These are phyloP conservation scores for Starmerella scarabaei DNA, from an alignment of 805 yeast species.

Conservation along the genomic window DNA sequence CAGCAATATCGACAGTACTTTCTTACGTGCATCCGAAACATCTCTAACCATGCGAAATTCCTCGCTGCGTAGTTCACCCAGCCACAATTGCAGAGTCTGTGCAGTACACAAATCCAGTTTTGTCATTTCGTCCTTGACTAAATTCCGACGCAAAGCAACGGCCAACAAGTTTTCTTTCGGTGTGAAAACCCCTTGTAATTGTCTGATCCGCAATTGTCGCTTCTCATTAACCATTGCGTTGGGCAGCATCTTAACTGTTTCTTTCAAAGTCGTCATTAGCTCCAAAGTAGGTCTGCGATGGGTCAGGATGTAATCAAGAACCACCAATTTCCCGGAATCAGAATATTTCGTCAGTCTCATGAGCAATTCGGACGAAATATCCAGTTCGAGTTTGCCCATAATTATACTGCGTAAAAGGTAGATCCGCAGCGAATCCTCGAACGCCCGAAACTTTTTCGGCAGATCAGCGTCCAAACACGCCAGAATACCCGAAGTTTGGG, in stretches of 20 bases:
- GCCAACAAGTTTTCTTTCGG: too few relatives aligned
- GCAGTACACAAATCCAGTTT: too few relatives aligned
- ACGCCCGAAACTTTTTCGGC: not conserved
- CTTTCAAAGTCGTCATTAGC: too few relatives aligned
- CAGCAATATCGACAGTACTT: conserved; percentile 1
- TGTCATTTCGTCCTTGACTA: too few relatives aligned
- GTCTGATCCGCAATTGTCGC: not conserved
- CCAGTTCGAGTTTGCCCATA: not conserved
- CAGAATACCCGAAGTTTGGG: too few relatives aligned
- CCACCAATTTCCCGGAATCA: not conserved
- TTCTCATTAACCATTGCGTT: too few relatives aligned
- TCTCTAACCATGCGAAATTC: not conserved
- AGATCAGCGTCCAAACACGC: too few relatives aligned
- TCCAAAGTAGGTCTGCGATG: not conserved
- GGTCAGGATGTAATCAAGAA: conserved; percentile 4
- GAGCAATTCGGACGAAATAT: not conserved
- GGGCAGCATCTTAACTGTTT: too few relatives aligned
- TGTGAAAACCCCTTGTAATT: too few relatives aligned
- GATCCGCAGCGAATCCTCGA: conserved; percentile 2
- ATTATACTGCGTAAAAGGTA: conserved; percentile 1
- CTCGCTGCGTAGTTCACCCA: not conserved
- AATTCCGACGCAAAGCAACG: too few relatives aligned
- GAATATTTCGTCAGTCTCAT: not conserved
- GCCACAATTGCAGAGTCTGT: not conserved
- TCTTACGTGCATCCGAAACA: not conserved